These are phyloP conservation scores for Manihot esculenta DNA, from an alignment of 441 rosid genomes.

Conservation along the genomic window DNA sequence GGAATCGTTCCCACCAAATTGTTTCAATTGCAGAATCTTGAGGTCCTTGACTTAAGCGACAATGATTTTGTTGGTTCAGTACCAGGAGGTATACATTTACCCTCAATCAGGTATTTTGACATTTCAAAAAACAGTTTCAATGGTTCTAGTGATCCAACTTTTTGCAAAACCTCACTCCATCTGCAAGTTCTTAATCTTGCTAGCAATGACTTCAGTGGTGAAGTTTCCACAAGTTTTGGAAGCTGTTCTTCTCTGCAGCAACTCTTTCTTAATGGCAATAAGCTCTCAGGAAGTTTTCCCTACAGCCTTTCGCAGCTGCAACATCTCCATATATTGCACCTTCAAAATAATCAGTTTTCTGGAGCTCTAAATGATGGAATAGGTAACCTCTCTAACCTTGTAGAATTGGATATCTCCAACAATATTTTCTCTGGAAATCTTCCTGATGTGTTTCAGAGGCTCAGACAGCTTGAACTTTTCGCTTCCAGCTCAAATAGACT, in stretches of 20 bases:
- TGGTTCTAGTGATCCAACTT: neutral
- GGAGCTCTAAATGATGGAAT: slow-evolving; percentile 7
- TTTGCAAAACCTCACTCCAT: slow-evolving; percentile 10
- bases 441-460: slow-evolving; percentile 17
- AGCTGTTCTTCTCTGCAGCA: slow-evolving; percentile 15
- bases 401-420: slow-evolving; percentile 16
- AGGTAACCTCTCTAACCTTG: slow-evolving; percentile 11
- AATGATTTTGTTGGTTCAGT: slow-evolving; percentile 2
- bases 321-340: slow-evolving; percentile 12
- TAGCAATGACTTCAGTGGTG: slow-evolving; percentile 3
- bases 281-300: neutral
- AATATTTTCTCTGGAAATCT: slow-evolving; percentile 14
- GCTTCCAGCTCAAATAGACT: neutral
- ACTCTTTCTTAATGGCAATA: slow-evolving; percentile 5
- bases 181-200: slow-evolving; percentile 4
- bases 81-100: neutral
- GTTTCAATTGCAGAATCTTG: slow-evolving; percentile 7
- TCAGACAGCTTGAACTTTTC: slow-evolving; percentile 10
- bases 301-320: neutral
- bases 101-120: slow-evolving; percentile 13
- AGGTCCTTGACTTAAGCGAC: slow-evolving; percentile 11
- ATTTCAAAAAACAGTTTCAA: neutral
- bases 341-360: slow-evolving; percentile 15
- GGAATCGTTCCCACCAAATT: slow-evolving; percentile 2
- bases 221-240: slow-evolving; percentile 1